phyloP scores from a whole-genome alignment of 1,284 basidiomycete species.

The Hymenochaete sp. region DNA sequence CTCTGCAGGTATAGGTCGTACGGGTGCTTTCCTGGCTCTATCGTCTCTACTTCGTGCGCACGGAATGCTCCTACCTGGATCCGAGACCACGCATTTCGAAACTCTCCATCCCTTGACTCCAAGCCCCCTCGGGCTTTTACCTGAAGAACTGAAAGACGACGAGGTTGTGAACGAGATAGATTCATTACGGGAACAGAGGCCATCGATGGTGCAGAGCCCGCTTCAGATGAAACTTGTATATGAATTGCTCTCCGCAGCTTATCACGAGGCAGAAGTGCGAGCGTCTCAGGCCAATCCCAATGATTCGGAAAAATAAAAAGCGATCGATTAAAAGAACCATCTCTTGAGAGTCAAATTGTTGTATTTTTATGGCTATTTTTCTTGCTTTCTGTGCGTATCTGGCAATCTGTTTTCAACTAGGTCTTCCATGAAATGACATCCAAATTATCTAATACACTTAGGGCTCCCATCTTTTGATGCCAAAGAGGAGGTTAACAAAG shows the following conservation, averaged over 20 bases:
- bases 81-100: constrained; percentile 14
- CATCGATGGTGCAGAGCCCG: constrained; percentile 70
- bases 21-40: constrained; percentile 79
- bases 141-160: constrained; percentile 43
- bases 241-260: constrained; percentile 41
- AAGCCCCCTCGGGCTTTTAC: constrained; percentile 51
- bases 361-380: not conserved
- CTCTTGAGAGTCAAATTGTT: not conserved
- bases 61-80: constrained; percentile 36
- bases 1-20: constrained; percentile 84
- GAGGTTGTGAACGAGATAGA: constrained; percentile 68
- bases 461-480: no score
- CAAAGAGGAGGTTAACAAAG: no score
- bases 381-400: not conserved
- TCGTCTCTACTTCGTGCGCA: constrained; percentile 60
- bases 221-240: constrained; percentile 66
- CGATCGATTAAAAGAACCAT: not conserved
- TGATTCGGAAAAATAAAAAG: not conserved
- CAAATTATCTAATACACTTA: no score
- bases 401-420: no score
- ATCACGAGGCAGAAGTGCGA: constrained; percentile 14
- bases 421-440: no score
- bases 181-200: constrained; percentile 67
- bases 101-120: constrained; percentile 27
- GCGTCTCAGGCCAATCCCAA: no score